Evolutionary conservation across 805 yeast species (phyloP), one percentile per base, ranked within the genome.

Genomic region (Saturnispora gosingensis): DNA sequence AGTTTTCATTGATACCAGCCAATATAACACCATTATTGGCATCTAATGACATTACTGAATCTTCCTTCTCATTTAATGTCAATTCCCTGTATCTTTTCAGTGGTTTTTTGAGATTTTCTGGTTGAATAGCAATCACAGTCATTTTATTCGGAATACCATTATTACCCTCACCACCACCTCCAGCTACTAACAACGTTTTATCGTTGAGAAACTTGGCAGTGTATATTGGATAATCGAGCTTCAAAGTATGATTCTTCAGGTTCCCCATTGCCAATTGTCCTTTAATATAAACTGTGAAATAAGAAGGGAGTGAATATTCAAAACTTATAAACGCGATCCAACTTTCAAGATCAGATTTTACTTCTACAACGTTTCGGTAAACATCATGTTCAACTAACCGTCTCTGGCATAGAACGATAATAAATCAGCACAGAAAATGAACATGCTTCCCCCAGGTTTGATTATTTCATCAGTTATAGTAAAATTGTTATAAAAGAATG

Each of bases 91-190:
- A 81, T 56, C 81, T 72, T 59, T 80, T 83, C 50, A 84, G 67
- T 11, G 69, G 68, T 64, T 66, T 65, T 48, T 73, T 72, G 64
- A 67, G 63, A 51, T 74, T 73, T 34, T 72, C 72, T 50, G 83
- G 80, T 59, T 80, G 76, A 45, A 85, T 72, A 45, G 77, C 67
- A 42, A 85, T 65, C 2, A 84, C 83, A 4, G 89, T 80, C 55
- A 91, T 70, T 64, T 85, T 88, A 67, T 91, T 91, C 40, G 90
- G 85, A 51, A 88, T 81, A 30, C 96, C 97, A 61, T 88, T 84
- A 61, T 82, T 82, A 9, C 96, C 96, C 65, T 88, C 95, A 25
- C 97, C 98, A 30, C 97, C 97, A 44, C 99, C 99, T 42, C 99
- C 99, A 3, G 88, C 81, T 28, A 84, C 84, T 46, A 89, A 66